These are phyloP conservation scores for Neoboletus subvelutipes DNA, from an alignment of 768 basidiomycete genomes.

Conservation along the genomic window DNA sequence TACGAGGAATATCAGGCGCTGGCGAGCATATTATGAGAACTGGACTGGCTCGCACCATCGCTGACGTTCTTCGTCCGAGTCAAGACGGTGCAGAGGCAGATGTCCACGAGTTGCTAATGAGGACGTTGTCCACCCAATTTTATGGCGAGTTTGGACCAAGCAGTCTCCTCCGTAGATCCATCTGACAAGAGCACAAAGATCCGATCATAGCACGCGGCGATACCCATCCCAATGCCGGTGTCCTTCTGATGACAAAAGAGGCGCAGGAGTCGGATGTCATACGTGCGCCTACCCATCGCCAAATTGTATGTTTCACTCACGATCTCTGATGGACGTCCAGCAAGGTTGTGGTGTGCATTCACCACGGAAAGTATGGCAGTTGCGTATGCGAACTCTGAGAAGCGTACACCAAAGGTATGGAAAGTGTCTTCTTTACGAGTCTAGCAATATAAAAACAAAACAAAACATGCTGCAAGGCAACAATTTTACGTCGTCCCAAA, in stretches of 20 bases:
- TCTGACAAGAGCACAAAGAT: constrained; percentile 26
- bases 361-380: constrained; percentile 83
- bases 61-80: constrained; percentile 39
- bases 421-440: not conserved
- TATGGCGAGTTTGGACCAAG: constrained; percentile 42
- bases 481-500: constrained; percentile 33
- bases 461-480: constrained; percentile 30
- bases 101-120: constrained; percentile 53
- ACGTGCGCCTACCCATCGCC: constrained; percentile 23
- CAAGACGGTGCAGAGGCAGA: constrained; percentile 39
- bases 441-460: not conserved
- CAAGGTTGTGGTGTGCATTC: constrained; percentile 80
- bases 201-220: constrained; percentile 40
- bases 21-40: constrained; percentile 69
- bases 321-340: constrained; percentile 33
- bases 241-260: constrained; percentile 59
- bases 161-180: not conserved
- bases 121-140: constrained; percentile 47
- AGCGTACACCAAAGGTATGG: constrained; percentile 58
- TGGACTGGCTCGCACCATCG: constrained; percentile 54
- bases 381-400: constrained; percentile 57
- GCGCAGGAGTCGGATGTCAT: constrained; percentile 28
- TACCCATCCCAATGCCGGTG: constrained; percentile 54
- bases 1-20: constrained; percentile 44
- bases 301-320: not conserved